Evolutionary conservation across 768 basidiomycete species (phyloP), one percentile per base, ranked within the genome.

Genomic region (Tylopilus balloui): DNA sequence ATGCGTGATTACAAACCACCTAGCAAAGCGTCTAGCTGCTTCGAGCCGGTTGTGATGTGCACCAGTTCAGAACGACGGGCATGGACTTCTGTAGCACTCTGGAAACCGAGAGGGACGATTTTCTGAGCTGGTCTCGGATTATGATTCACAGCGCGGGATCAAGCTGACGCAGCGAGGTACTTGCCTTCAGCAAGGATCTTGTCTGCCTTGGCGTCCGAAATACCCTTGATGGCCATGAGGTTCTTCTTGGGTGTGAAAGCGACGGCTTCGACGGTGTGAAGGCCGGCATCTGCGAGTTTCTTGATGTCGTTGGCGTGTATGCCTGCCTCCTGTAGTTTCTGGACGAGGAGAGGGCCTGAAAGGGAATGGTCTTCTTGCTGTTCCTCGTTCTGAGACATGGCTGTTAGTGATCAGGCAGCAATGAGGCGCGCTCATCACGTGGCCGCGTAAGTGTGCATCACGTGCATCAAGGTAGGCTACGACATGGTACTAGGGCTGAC

Each of bases 1-100:
- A 17, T 14, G 5, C 14, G 23, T 35, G 47, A 45, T 32, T 42
- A 65, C 65, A 50, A 43, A 87, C 95, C 95, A 63, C 96, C 96
- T 3, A 99, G 76, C 28, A 98, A 80, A 4, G 92, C 92, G 69
- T 99, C 95, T 28, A 99, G 75, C 57, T 96, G 92, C 61, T 93
- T 95, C 2, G 91, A 93, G 20, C 96, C 96, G 0, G 96, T 98
- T 1, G 93, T 94, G 53, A 99, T 94, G 69, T 90, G 88, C 19
- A 99, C 91, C 25, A 98, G 79, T 64, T 99, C 96, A 15, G 93
- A 88, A 37, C 96, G 78, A 47, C 93, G 84, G 19, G 92, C 88
- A 65, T 99, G 96, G 7, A 97, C 88, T 64, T 97, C 96, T 13
- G 96, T 98, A 15, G 96, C 96, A 48, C 95, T 98, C 55, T 93